Evolutionary conservation across 2,329 filamentous ascomycete genomes (phyloP).

Genomic region (Exophiala viscosa): DNA sequence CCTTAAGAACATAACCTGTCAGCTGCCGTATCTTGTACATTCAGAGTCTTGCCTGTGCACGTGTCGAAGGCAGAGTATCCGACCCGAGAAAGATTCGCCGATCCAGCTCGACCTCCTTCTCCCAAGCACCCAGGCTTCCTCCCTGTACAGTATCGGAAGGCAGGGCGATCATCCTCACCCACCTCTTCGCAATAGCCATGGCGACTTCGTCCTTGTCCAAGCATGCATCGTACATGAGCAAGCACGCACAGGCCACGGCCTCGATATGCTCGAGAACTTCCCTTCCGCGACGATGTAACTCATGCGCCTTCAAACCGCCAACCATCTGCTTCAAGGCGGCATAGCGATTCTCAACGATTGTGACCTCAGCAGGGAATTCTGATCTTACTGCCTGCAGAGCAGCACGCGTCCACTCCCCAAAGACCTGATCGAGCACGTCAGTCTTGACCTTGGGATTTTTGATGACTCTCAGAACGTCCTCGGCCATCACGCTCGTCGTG

Average conservation of each 20-base stretch:
- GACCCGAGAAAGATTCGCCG: conserved; percentile 22
- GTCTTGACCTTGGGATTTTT: conserved; percentile 9
- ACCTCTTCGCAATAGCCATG: conserved; percentile 36
- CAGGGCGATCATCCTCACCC: conserved; percentile 28
- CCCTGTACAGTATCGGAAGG: conserved; percentile 6
- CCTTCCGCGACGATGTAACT: conserved; percentile 17
- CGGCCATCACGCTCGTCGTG: conserved; percentile 59
- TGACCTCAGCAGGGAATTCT: conserved; percentile 1
- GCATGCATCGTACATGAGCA: conserved; percentile 39
- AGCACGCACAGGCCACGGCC: conserved; percentile 32
- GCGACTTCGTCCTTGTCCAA: conserved; percentile 35
- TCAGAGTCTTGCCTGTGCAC: conserved; percentile 14
- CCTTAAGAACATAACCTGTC: too few relatives aligned
- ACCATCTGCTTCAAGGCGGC: conserved; percentile 5
- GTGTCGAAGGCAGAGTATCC: neutral
- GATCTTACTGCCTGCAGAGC: conserved; percentile 6
- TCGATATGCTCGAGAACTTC: conserved; percentile 19
- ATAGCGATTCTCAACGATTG: conserved; percentile 15
- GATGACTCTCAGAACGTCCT: conserved; percentile 21
- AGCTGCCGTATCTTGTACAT: neutral
- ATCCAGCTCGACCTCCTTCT: conserved; percentile 18
- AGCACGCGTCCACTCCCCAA: conserved; percentile 11
- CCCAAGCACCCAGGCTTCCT: neutral
- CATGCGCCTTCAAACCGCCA: neutral
- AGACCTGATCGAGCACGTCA: conserved; percentile 8